Evolutionary conservation across 2,329 filamentous ascomycete species (phyloP), one percentile per base, ranked within the genome.

Genomic region (Arthrobotrys entomopaga): DNA sequence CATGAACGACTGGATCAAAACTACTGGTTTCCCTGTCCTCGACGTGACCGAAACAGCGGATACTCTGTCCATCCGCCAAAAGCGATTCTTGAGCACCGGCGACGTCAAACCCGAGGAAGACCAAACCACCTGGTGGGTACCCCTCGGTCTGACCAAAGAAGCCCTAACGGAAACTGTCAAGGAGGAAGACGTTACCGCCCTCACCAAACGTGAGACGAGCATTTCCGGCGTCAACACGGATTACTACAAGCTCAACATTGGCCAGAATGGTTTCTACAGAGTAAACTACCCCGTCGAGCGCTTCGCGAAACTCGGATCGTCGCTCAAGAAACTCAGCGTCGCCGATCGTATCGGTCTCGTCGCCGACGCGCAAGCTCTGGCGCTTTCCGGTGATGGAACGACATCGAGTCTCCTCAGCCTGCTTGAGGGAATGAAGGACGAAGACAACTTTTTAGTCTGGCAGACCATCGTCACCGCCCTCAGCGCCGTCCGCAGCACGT

Each of bases 1-100:
- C 80, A 99, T 99, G 93, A 86, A 92, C 77, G 89, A 91, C 16
- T 99, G 95, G 95, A 97, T 98, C 80, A 89, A 90, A 78, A 95
- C 94, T 83, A 96, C 98, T 77, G 95, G 95, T 1, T 96, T 97
- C 82, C 95, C 95, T 0, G 89, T 98, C 13, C 83, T 99, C 19
- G 96, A 91, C 1, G 87, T 98, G 15, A 86, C 90, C 20, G 95
- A 98, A 82, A 89, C 94, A 81, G 87, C 89, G 67, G 90, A 91
- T 15, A 90, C 94, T 81, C 90, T 98, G 79, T 88, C 87, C 49
- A 84, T 98, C 74, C 90, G 89, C 80, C 95, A 99, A 82, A 90
- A 88, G 59, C 90, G 95, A 69, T 99, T 97, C 86, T 85, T 99
- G 20, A 92, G 91, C 19, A 93, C 92, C 2, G 95, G 95, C 8